These are phyloP conservation scores for Globisporangium iwayamae DNA, from an alignment of 352 stramenopile genomes.

Conservation along the genomic window DNA sequence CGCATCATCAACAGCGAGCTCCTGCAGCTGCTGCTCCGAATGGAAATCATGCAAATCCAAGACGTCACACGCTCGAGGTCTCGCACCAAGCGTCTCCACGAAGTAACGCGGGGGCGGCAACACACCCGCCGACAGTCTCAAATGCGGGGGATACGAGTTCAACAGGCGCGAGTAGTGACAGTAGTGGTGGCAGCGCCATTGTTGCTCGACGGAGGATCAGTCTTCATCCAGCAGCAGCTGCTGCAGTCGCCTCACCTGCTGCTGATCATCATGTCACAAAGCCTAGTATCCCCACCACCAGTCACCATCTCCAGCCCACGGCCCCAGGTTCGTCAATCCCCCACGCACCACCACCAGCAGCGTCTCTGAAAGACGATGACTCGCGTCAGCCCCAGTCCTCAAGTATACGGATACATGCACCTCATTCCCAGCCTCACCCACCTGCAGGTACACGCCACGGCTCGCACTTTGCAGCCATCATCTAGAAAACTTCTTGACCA, in stretches of 20 bases:
- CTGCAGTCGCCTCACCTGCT: neutral
- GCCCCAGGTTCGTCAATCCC: neutral
- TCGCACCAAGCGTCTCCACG: conserved; percentile 4
- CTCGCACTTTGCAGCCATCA: conserved; percentile 12
- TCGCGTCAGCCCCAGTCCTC: conserved; percentile 5
- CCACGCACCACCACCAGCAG: neutral
- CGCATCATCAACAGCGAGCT: conserved; percentile 1
- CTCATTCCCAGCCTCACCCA: conserved; percentile 3
- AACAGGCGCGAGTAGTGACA: neutral
- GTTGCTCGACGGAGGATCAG: neutral
- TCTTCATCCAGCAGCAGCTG: neutral
- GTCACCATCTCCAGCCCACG: too few relatives aligned
- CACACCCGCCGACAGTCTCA: neutral
- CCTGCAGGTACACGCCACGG: neutral
- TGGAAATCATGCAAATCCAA: neutral
- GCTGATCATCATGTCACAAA: neutral
- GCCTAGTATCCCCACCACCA: too few relatives aligned
- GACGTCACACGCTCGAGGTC: conserved; percentile 17
- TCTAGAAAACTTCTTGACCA: conserved; percentile 6
- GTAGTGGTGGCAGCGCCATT: neutral
- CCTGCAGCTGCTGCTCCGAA: too few relatives aligned
- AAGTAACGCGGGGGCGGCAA: neutral
- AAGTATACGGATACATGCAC: conserved; percentile 19
- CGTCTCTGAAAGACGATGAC: conserved; percentile 24
- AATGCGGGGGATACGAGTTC: neutral